Evolutionary conservation across 306 rosid species (phyloP).

Genomic region (Fragaria vesca): DNA sequence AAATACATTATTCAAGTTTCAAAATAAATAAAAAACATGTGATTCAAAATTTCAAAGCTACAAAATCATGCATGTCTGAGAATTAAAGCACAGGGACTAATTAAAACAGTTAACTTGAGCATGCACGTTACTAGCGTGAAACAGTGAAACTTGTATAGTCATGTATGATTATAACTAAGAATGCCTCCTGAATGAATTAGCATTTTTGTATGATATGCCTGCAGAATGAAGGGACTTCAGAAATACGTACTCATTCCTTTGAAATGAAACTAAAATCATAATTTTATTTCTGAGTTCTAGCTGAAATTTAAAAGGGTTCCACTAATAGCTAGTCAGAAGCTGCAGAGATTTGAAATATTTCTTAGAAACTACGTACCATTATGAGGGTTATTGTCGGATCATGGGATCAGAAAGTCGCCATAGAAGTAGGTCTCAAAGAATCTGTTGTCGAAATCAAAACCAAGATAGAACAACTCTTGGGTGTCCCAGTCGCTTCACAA

Average conservation of each 20-base stretch:
- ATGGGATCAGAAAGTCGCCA: conserved; percentile 38
- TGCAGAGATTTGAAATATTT: background rate
- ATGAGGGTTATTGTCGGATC: conserved; percentile 50
- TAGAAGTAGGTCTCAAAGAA: conserved; percentile 62
- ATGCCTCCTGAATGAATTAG: conserved; percentile 22
- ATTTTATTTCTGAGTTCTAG: background rate
- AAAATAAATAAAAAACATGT: background rate
- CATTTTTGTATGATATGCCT: background rate
- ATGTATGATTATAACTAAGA: background rate
- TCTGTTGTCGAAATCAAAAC: conserved; percentile 59
- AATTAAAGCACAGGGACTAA: background rate
- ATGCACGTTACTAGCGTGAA: background rate
- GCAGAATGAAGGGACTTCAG: background rate
- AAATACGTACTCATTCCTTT: background rate
- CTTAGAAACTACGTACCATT: background rate
- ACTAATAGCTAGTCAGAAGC: background rate
- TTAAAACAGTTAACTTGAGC: background rate
- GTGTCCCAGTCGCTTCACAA: conserved; percentile 60
- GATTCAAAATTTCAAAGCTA: background rate
- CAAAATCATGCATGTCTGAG: background rate
- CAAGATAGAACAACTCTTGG: conserved; percentile 66
- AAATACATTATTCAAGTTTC: too few species aligned
- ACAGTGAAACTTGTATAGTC: background rate
- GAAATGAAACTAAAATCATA: conserved; percentile 2
- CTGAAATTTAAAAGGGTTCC: background rate